phyloP scores from a whole-genome alignment of 352 stramenopile genomes.

The Pythium guiyangense region DNA sequence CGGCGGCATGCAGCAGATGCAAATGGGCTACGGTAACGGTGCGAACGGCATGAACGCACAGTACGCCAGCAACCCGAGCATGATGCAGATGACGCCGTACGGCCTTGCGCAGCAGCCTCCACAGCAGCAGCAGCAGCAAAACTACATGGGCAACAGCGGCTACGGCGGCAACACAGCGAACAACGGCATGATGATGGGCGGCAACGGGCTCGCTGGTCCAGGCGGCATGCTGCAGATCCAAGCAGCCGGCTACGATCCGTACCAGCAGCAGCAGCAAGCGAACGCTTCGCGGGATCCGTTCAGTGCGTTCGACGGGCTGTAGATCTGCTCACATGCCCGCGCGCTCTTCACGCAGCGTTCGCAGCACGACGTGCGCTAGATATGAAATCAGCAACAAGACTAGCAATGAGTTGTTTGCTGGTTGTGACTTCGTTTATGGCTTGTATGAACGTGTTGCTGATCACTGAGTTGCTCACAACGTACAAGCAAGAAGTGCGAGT shows the following conservation, averaged over 20 bases:
- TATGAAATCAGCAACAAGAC: no score
- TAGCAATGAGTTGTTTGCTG: no score
- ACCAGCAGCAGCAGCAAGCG: slow-evolving; percentile 39
- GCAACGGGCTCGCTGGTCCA: slow-evolving; percentile 43
- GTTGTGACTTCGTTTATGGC: no score
- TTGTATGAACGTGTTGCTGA: no score
- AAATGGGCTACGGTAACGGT: slow-evolving; percentile 24
- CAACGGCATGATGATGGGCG: slow-evolving; percentile 20
- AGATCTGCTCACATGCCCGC: slow-evolving; percentile 2
- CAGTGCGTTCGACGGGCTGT: slow-evolving; percentile 78
- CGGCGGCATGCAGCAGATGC: slow-evolving; percentile 4
- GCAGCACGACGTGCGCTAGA: no score
- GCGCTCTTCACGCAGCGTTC: not conserved
- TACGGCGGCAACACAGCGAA: slow-evolving; percentile 20
- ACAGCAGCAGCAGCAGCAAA: slow-evolving; percentile 37
- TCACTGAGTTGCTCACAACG: no score
- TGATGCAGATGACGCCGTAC: slow-evolving; percentile 82
- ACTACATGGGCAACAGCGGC: slow-evolving; percentile 33
- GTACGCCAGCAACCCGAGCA: slow-evolving; percentile 43
- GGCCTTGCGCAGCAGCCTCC: slow-evolving; percentile 30
- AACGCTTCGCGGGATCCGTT: slow-evolving; percentile 50
- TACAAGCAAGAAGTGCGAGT: no score
- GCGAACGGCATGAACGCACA: slow-evolving; percentile 25
- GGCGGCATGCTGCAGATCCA: slow-evolving; percentile 74
- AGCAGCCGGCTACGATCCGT: slow-evolving; percentile 42